Evolutionary conservation across 768 basidiomycete genomes (phyloP).

Genomic region (Hortiboletus campestris): DNA sequence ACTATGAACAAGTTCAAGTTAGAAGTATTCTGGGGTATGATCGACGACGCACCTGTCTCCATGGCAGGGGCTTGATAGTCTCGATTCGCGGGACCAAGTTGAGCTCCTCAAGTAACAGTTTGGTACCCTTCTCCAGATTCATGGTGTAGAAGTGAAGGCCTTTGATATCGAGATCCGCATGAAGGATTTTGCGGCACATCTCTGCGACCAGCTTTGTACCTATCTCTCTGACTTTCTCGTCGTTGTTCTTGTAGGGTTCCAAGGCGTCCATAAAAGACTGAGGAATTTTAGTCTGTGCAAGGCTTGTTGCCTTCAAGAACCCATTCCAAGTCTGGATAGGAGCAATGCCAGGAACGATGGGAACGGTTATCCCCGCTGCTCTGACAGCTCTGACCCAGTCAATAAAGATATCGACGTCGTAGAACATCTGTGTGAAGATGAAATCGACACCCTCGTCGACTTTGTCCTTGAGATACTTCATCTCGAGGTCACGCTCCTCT

Average conservation of each 20-base stretch:
- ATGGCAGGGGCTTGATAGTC: slow-evolving; percentile 92
- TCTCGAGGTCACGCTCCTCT: slow-evolving; percentile 74
- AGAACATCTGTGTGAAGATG: slow-evolving; percentile 99
- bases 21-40: not conserved
- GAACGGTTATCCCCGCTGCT: slow-evolving; percentile 82
- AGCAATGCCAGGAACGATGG: slow-evolving; percentile 91
- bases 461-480: slow-evolving; percentile 86
- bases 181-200: slow-evolving; percentile 86
- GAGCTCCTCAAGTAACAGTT: slow-evolving; percentile 92
- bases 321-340: slow-evolving; percentile 97
- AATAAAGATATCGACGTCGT: slow-evolving; percentile 89
- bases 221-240: slow-evolving; percentile 87
- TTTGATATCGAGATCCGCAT: slow-evolving; percentile 75
- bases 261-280: slow-evolving; percentile 70
- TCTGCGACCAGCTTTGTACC: slow-evolving; percentile 95
- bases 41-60: slow-evolving; percentile 74
- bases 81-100: slow-evolving; percentile 85
- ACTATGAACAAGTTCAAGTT: slow-evolving; percentile 42
- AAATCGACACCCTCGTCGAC: slow-evolving; percentile 86
- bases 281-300: slow-evolving; percentile 80
- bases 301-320: slow-evolving; percentile 77
- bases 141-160: slow-evolving; percentile 97
- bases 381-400: slow-evolving; percentile 84
- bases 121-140: slow-evolving; percentile 94
- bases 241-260: slow-evolving; percentile 86